Percentiles rank a stretch among this genome's conserved stretches.
Conservation (phyloP, 768 basidiomycete genomes). For the Gymnopilus junonius region DNA sequence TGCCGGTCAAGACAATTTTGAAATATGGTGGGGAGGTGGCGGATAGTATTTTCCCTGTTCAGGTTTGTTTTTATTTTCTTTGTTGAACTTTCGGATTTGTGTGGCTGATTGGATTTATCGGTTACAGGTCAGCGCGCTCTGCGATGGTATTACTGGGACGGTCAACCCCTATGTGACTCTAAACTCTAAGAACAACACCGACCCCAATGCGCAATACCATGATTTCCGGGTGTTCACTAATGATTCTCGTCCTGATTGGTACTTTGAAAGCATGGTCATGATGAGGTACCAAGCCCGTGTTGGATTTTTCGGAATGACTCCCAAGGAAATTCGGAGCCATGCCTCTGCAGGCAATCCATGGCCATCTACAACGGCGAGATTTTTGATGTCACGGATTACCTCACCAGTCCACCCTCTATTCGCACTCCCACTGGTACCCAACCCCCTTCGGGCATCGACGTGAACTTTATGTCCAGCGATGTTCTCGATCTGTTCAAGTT, state of each 20-base stretch:
- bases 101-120: constrained; percentile 2
- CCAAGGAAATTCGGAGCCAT: constrained; percentile 72
- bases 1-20: constrained; percentile 74
- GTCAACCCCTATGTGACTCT: constrained; percentile 87
- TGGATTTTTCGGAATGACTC: constrained; percentile 88
- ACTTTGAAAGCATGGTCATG: constrained; percentile 90
- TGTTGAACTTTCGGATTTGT: background rate
- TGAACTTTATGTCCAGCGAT: constrained; percentile 71
- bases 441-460: constrained; percentile 44
- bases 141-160: constrained; percentile 80
- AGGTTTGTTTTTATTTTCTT: constrained; percentile 47
- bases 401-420: constrained; percentile 68
- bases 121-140: constrained; percentile 84
- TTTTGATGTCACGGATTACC: constrained; percentile 86
- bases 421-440: constrained; percentile 50
- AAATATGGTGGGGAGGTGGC: constrained; percentile 83
- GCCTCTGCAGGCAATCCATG: constrained; percentile 63
- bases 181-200: constrained; percentile 76
- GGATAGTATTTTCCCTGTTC: constrained; percentile 89
- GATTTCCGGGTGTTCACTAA: constrained; percentile 91
- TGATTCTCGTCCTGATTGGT: constrained; percentile 97
- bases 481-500: constrained; percentile 79
- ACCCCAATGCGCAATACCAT: constrained; percentile 83
- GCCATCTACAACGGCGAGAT: constrained; percentile 88
- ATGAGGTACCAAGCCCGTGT: constrained; percentile 90